Evolutionary conservation across 352 stramenopile genomes (phyloP).

Genomic region (Chrysophaeum taylorii): DNA sequence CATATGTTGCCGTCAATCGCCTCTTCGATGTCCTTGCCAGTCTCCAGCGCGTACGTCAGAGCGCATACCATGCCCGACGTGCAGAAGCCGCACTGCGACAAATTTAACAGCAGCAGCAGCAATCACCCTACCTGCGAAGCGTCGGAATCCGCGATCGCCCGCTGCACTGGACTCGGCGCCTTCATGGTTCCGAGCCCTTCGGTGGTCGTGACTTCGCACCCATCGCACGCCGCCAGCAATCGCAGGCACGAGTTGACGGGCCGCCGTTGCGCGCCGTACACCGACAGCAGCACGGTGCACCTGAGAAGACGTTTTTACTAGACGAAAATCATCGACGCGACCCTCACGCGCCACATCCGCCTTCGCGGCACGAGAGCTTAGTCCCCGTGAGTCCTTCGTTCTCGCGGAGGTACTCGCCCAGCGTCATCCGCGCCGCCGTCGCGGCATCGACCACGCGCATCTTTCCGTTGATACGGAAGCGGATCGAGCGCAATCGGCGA

Average conservation of each 20-base stretch:
- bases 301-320: too few relatives aligned
- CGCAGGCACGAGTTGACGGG: conserved; percentile 68
- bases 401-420: conserved; percentile 58
- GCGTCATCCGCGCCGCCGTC: conserved; percentile 25
- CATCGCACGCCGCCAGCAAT: conserved; percentile 56
- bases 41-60: conserved; percentile 28
- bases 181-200: conserved; percentile 53
- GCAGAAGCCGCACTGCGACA: conserved; percentile 82
- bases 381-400: conserved; percentile 48
- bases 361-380: conserved; percentile 80
- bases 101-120: too few relatives aligned
- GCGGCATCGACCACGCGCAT: not conserved
- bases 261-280: conserved; percentile 24
- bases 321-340: too few relatives aligned
- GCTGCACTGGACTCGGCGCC: conserved; percentile 47
- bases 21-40: conserved; percentile 72
- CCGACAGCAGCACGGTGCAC: conserved; percentile 88
- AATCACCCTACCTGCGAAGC: too few relatives aligned
- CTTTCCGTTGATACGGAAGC: not conserved
- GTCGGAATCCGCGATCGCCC: conserved; percentile 72
- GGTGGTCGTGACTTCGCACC: conserved; percentile 61
- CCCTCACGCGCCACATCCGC: conserved; percentile 88
- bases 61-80: conserved; percentile 39
- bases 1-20: conserved; percentile 89
- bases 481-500: too few relatives aligned